Percentiles rank a stretch among this genome's conserved stretches.
phyloP scores from a whole-genome alignment of 2,329 filamentous ascomycete genomes.

The Beauveria sp. region DNA sequence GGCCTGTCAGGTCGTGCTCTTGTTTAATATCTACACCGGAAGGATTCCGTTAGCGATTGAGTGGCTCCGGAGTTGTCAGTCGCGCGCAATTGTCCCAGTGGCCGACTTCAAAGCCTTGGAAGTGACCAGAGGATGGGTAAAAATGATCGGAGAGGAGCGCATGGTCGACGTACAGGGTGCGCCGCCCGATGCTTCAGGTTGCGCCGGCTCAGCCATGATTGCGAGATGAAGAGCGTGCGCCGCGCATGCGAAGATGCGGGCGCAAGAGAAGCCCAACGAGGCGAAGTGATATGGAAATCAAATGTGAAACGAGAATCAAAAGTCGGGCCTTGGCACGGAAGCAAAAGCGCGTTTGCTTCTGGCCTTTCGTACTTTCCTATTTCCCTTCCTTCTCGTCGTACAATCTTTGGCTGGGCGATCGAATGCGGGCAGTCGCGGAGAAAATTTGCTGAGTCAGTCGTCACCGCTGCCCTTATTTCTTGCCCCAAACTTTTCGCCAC shows the following conservation, averaged over 20 bases:
- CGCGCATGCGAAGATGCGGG: conserved; percentile 13
- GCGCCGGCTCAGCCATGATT: conserved; percentile 35
- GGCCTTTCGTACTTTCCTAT: not conserved
- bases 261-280: conserved; percentile 11
- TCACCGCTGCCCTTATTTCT: conserved; percentile 31
- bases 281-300: not conserved
- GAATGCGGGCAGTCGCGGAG: conserved; percentile 26
- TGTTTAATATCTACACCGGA: conserved; percentile 29
- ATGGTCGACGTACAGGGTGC: conserved; percentile 26
- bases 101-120: not conserved
- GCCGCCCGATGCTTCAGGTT: conserved; percentile 26
- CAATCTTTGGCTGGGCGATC: not conserved
- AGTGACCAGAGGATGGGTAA: not conserved
- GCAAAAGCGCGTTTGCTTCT: not conserved
- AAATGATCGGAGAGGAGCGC: not conserved
- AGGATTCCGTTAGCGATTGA: conserved; percentile 19
- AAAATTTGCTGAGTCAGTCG: conserved; percentile 37
- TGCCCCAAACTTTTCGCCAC: conserved; percentile 29
- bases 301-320: too few relatives aligned
- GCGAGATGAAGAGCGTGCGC: conserved; percentile 17
- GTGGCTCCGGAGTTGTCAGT: not conserved
- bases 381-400: not conserved
- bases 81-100: not conserved
- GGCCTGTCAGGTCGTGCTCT: conserved; percentile 24
- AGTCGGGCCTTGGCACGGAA: not conserved